Evolutionary conservation across 2,329 filamentous ascomycete genomes (phyloP), one percentile per base, ranked within the genome.

Genomic region (Pseudogymnoascus destructans): DNA sequence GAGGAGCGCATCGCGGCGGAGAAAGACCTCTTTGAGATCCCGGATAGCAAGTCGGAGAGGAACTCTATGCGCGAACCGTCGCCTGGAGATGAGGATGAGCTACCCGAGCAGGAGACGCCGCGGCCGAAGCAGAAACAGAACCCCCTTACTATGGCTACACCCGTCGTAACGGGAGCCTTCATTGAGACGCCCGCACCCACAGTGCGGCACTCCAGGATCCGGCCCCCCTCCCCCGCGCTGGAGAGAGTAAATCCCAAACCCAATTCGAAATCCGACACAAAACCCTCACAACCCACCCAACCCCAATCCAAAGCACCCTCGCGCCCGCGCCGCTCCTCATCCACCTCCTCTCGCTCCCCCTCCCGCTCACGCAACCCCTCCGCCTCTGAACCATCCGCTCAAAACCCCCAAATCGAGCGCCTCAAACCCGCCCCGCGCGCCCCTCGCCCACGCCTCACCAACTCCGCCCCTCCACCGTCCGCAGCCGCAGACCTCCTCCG

Each of bases 121-220:
- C 59, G 54, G 36, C 62, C 62, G 13, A 38, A 19, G 35, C 35
- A 38, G 9, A 64, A 63, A 35, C 25, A 36, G 17, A 60, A 66
- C 56, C 60, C 61, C n/a, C 55, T 66, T 27, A 57, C 63, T 8
- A 58, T 65, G 52, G 64, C 64, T 36, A 69, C 67, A 19, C 66
- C 67, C 13, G 64, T 59, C 59, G 66, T 68, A 9, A 66, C 64
- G 23, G 67, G 67, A 30, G 67, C 65, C 17, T 68, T 61, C 38
- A 64, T 68, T n/a, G 66, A 67, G 19, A 68, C 67, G 49, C 67
- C 74, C 3, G 70, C 66, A 52, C 70, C 65, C 35, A 70, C 66
- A 42, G 64, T 69, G 19, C 62, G 63, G 35, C 70, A 69, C 17
- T 74, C 65, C 0, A 73, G 59, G 13, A 72, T 70, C 1, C 66